Percentiles rank a stretch among this genome's conserved stretches.
These are phyloP conservation scores for Arthrobotrys sinensis DNA, from an alignment of 2,329 filamentous ascomycete genomes.

Conservation along the genomic window DNA sequence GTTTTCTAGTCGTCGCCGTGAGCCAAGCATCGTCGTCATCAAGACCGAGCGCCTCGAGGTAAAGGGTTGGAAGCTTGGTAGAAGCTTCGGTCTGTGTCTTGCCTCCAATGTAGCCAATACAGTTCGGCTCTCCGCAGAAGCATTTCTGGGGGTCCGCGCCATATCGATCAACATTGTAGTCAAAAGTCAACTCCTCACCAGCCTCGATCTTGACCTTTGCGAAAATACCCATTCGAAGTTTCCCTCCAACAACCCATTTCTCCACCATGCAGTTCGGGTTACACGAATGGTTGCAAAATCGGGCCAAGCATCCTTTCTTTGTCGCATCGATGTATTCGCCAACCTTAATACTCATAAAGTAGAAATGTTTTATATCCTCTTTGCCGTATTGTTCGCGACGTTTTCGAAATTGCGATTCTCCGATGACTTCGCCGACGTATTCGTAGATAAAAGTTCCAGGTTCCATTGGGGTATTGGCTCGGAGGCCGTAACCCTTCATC, in stretches of 20 bases:
- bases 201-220: conserved; percentile 85
- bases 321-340: conserved; percentile 98
- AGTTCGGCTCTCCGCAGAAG: conserved; percentile 95
- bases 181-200: conserved; percentile 97
- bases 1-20: conserved; percentile 87
- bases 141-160: conserved; percentile 96
- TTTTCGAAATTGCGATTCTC: conserved; percentile 87
- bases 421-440: conserved; percentile 98
- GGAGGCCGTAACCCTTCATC: conserved; percentile 95
- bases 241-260: conserved; percentile 98
- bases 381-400: conserved; percentile 95
- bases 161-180: conserved; percentile 99
- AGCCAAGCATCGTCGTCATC: conserved; percentile 95
- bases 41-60: conserved; percentile 95
- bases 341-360: conserved; percentile 99
- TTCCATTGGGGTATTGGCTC: conserved; percentile 82
- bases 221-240: conserved; percentile 99
- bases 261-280: conserved; percentile 99
- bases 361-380: conserved; percentile 98
- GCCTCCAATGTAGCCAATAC: conserved; percentile 95
- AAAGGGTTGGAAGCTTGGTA: conserved; percentile 83
- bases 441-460: conserved; percentile 95
- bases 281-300: conserved; percentile 99
- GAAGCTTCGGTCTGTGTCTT: conserved; percentile 98
- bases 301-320: conserved; percentile 93